phyloP scores from a whole-genome alignment of 1,284 basidiomycete genomes.

The Xerocomus amazonicus region DNA sequence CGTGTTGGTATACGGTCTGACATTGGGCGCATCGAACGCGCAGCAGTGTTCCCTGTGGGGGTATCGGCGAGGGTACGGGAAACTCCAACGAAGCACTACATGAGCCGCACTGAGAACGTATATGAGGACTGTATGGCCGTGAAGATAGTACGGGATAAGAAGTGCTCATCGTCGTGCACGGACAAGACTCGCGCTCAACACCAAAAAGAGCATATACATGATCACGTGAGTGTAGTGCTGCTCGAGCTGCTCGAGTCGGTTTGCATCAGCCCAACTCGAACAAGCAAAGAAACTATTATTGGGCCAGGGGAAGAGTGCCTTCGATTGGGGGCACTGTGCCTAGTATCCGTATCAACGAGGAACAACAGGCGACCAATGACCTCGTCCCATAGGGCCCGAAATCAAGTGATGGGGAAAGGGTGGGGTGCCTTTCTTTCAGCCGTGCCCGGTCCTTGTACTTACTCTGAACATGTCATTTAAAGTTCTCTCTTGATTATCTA shows the following conservation, averaged over 20 bases:
- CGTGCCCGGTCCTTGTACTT: no score
- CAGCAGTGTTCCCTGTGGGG: conserved; percentile 61
- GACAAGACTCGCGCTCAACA: conserved; percentile 1
- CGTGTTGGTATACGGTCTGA: conserved; percentile 52
- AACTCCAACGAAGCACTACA: conserved; percentile 74
- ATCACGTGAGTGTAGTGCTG: conserved; percentile 19
- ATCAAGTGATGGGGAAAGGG: background rate
- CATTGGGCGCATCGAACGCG: conserved; percentile 72
- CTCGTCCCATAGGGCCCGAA: no score
- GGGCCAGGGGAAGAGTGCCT: no score
- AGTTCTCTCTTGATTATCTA: no score
- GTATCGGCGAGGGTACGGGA: conserved; percentile 61
- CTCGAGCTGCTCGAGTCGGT: background rate
- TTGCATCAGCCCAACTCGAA: no score
- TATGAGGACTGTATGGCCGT: conserved; percentile 59
- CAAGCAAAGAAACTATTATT: background rate
- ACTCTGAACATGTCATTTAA: no score
- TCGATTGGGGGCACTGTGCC: background rate
- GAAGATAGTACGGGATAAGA: conserved; percentile 47
- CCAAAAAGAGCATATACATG: conserved; percentile 7
- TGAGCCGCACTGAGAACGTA: conserved; percentile 57
- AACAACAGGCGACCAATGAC: background rate
- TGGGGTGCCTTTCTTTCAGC: no score
- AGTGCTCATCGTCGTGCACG: conserved; percentile 29
- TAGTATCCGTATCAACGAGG: background rate